Evolutionary conservation across 768 basidiomycete species (phyloP).

Genomic region (Hericium alpestre): DNA sequence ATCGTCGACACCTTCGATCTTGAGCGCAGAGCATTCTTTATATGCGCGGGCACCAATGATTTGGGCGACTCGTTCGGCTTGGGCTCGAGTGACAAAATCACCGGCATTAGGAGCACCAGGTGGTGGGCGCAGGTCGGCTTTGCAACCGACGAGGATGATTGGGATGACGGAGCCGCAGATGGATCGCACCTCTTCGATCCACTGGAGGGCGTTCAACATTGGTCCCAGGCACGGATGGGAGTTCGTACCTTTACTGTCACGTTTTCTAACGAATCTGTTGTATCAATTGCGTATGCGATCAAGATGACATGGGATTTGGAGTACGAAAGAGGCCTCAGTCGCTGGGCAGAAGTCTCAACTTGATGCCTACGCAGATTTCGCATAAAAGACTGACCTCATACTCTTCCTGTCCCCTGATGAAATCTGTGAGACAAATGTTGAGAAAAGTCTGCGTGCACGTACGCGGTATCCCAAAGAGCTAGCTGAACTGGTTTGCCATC

Average conservation of each 20-base stretch:
- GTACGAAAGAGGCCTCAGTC: slow-evolving; percentile 92
- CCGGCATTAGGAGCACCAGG: slow-evolving; percentile 33
- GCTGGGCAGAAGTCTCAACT: slow-evolving; percentile 32
- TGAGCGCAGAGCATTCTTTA: slow-evolving; percentile 88
- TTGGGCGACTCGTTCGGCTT: slow-evolving; percentile 74
- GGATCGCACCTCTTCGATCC: slow-evolving; percentile 97
- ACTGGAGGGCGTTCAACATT: slow-evolving; percentile 34
- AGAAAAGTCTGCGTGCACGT: slow-evolving; percentile 26
- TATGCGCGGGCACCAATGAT: slow-evolving; percentile 87
- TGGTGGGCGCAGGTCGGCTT: slow-evolving; percentile 79
- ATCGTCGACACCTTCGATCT: slow-evolving; percentile 89
- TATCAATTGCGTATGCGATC: slow-evolving; percentile 93
- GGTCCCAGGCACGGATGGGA: not conserved
- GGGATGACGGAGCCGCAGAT: slow-evolving; percentile 91
- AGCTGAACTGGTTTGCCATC: slow-evolving; percentile 97
- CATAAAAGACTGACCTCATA: slow-evolving; percentile 64
- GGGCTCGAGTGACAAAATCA: slow-evolving; percentile 60
- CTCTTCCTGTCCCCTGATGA: slow-evolving; percentile 87
- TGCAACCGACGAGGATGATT: slow-evolving; percentile 92
- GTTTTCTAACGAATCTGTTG: slow-evolving; percentile 93
- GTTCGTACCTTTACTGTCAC: slow-evolving; percentile 74
- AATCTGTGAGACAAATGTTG: slow-evolving; percentile 3
- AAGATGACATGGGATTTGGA: slow-evolving; percentile 98
- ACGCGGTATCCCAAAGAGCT: slow-evolving; percentile 99
- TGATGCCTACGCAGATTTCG: not conserved